A percentile compares a stretch with the other conserved stretches of the same genome.
Conservation (phyloP, 768 basidiomycete species). For the Phanerodontia chrysosporium region DNA sequence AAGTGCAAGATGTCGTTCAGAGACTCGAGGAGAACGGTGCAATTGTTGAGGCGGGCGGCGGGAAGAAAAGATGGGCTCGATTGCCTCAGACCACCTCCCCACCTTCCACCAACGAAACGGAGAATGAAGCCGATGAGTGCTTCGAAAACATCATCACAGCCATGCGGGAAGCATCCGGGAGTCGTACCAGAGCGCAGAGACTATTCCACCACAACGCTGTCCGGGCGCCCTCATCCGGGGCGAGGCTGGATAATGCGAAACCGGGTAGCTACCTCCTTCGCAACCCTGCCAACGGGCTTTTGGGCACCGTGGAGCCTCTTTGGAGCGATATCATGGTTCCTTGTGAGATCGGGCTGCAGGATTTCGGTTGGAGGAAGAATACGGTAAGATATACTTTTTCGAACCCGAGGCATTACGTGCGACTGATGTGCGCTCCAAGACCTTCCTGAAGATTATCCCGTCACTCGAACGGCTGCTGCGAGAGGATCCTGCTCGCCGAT, state of each 20-base stretch:
- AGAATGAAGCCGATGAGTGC: too few species aligned
- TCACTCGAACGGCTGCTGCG: slow-evolving; percentile 24
- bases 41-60: neutral
- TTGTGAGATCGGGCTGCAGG: neutral
- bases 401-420: too few species aligned
- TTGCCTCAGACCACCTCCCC: too few species aligned
- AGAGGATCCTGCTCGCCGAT: slow-evolving; percentile 23
- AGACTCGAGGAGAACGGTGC: neutral
- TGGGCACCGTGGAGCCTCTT: neutral
- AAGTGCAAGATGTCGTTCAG: neutral
- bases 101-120: too few species aligned
- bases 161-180: too few species aligned
- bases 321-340: neutral
- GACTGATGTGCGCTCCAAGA: too few species aligned
- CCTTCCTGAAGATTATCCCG: slow-evolving; percentile 22
- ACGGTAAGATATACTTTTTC: too few species aligned
- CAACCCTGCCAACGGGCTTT: neutral
- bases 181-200: too few species aligned
- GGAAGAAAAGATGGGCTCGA: too few species aligned
- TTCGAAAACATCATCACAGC: too few species aligned
- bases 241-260: neutral
- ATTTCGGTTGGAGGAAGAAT: too few species aligned
- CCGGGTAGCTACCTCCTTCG: neutral
- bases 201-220: neutral
- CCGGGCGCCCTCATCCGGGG: neutral